Base-by-base conservation (phyloP, 2,329 filamentous ascomycete species). In the Aureobasidium pullulans region DNA sequence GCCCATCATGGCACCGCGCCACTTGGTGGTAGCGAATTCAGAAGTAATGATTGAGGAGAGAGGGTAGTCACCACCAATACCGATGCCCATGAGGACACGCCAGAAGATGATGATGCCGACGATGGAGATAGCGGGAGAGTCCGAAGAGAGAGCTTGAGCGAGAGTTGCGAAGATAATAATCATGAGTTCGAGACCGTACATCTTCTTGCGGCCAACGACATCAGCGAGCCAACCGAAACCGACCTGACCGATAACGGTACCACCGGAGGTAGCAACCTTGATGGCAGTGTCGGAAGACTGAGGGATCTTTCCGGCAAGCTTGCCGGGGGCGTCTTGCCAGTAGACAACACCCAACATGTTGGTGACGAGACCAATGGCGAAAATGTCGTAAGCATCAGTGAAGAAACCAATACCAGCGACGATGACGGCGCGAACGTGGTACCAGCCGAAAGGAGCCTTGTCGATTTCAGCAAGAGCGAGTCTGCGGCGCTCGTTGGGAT, bases 321-420 rank as follows among this genome's bases (percentile, higher is more conserved):
- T 52, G 65, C 72, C 69, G 23, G 47, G 52, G 50, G 66, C 69
- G 59, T 72, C 71, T 48, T 81, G 81, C 70, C 82, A 91, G 77
- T 88, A 93, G 64, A 91, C 88, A 50, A 92, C 84, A 43, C 89
- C 89, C 53, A 92, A 72, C 87, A 92, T 90, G 63, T 82, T 80
- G 31, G 87, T 89, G 63, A 87, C 77, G 68, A 90, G 77, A 64
- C 85, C 87, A 66, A 88, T 86, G 68, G 86, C 85, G 72, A 94
- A 94, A 76, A 91, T 89, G 60, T 72, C 70, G 74, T 92, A 93
- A 11, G 88, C 88, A 70, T 93, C 90, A 15, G 89, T 93, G 75
- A 94, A 94, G 83, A 95, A 94, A 66, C 89, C 90, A 62, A 93
- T 87, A 67, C 90, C 89, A 32, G 89, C 89, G 28, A 93, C 89